These are phyloP conservation scores for Geranium brycei DNA, from an alignment of 345 rosid genomes.

Conservation along the genomic window DNA sequence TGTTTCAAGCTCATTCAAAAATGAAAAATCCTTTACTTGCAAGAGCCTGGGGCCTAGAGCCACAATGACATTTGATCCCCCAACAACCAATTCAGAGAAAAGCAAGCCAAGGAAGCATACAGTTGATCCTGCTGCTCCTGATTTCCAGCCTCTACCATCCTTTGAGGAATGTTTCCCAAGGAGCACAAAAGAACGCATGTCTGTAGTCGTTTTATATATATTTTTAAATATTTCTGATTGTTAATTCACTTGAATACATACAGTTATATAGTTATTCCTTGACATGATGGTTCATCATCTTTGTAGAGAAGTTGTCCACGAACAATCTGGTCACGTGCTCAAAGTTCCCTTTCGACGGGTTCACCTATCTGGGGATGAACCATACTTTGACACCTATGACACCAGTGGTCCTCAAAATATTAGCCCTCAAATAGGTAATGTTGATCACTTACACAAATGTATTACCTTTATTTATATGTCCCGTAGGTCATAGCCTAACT, in stretches of 20 bases:
- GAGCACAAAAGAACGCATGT: slow-evolving; percentile 78
- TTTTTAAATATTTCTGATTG: slow-evolving; percentile 3
- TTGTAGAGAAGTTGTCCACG: slow-evolving; percentile 67
- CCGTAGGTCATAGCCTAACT: too few species aligned
- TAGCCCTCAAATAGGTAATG: slow-evolving; percentile 54
- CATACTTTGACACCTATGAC: slow-evolving; percentile 73
- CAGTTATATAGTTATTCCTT: background rate
- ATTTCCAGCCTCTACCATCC: slow-evolving; percentile 75
- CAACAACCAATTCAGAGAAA: slow-evolving; percentile 37
- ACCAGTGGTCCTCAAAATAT: slow-evolving; percentile 94
- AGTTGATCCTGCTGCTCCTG: slow-evolving; percentile 79
- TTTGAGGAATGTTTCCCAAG: slow-evolving; percentile 85
- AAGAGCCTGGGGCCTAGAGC: slow-evolving; percentile 31
- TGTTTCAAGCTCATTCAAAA: slow-evolving; percentile 29
- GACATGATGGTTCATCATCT: slow-evolving; percentile 7
- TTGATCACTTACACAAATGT: background rate
- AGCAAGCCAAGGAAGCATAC: slow-evolving; percentile 56
- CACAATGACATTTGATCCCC: slow-evolving; percentile 71
- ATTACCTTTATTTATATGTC: too few species aligned
- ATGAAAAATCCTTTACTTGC: slow-evolving; percentile 19
- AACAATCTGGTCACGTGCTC: slow-evolving; percentile 71
- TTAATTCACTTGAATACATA: background rate
- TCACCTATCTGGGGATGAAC: slow-evolving; percentile 76
- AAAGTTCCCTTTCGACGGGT: slow-evolving; percentile 86
- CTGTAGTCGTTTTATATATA: background rate